Evolutionary conservation across 495 filamentous ascomycete genomes (phyloP), one percentile per base, ranked within the genome.

Genomic region (Cetradonia linearis): DNA sequence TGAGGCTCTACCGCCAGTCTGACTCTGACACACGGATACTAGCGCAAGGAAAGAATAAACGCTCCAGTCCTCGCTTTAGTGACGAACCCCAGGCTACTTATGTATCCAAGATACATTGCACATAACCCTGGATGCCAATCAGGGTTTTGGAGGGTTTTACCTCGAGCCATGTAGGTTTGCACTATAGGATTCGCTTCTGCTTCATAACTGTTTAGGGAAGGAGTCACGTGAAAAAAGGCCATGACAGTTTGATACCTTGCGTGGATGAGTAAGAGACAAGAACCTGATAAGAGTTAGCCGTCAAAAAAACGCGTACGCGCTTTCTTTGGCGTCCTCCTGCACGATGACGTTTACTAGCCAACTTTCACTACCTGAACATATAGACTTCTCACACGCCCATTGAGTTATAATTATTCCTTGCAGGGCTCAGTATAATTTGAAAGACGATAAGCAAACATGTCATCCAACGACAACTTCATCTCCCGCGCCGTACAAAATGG

Each of bases 381-480:
- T 52, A 5, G 27, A 10, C 6, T n/a, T 3, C 8, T 27, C 18
- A 18, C 44, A 48, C 10, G 13, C 20, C 44, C 44, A 27, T 23
- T 3, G 16, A 50, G 5, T 10, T 3, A 2, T 18, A 3, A 31
- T 10, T 5, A 14, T 5, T 7, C 14, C 28, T 50, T 25, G 6
- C 6, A 6, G 30, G 27, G 8, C 4, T 18, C 14, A 7, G 14
- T 31, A 6, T 18, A 8, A 3, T n/a, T 16, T 10, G 28, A 50
- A 8, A 11, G 9, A 1, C 27, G 34, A 30, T 34, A 34, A n/a
- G n/a, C 28, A 5, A 18, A 7, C 8, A 56, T 56, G 54, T 33
- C 54, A 18, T 30, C 54, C 14, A 42, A 56, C 54, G 34, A 56
- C 13, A 42, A 40, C 7, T 52, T 54, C 20, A 28, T 60, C 31